Percentiles rank a stretch among this genome's conserved stretches.
Evolutionary conservation across 2,329 filamentous ascomycete species (phyloP).

Genomic region (Stemphylium vesicarium): DNA sequence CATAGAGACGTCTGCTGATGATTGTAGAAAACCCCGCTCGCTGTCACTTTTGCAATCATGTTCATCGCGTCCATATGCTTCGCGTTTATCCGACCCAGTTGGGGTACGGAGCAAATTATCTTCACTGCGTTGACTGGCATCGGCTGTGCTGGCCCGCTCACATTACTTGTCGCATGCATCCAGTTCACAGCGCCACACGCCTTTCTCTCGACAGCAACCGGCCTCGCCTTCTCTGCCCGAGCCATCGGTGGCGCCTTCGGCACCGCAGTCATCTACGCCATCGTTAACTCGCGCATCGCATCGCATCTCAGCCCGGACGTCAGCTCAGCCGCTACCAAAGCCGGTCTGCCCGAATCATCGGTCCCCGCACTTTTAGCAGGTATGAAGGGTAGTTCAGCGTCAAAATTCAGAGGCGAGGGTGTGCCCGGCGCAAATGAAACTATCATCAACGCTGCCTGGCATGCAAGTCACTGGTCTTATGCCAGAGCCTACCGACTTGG

Average conservation of each 20-base stretch:
- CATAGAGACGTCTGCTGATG: background rate
- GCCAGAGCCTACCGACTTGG: conserved; percentile 38
- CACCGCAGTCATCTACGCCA: conserved; percentile 39
- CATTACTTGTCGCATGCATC: conserved; percentile 40
- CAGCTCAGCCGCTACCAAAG: conserved; percentile 26
- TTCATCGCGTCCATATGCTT: conserved; percentile 36
- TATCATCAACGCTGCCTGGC: conserved; percentile 29
- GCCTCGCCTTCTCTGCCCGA: conserved; percentile 42
- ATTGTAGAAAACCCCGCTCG: conserved; percentile 30
- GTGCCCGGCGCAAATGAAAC: conserved; percentile 23
- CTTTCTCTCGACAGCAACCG: conserved; percentile 40
- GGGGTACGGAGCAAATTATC: conserved; percentile 34
- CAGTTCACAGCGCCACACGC: conserved; percentile 43
- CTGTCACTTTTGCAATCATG: conserved; percentile 38
- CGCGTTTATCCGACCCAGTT: conserved; percentile 32
- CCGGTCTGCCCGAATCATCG: conserved; percentile 30
- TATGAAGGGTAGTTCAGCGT: conserved; percentile 24
- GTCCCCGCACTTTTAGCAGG: conserved; percentile 25
- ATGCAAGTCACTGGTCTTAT: conserved; percentile 40
- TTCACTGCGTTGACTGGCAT: conserved; percentile 38
- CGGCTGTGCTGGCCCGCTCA: conserved; percentile 38
- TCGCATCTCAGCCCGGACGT: conserved; percentile 31
- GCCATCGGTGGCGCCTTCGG: conserved; percentile 44
- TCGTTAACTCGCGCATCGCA: conserved; percentile 33
- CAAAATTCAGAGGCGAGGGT: conserved; percentile 14